These are phyloP conservation scores for Tuber aestivum DNA, from an alignment of 495 filamentous ascomycete species.

Conservation along the genomic window DNA sequence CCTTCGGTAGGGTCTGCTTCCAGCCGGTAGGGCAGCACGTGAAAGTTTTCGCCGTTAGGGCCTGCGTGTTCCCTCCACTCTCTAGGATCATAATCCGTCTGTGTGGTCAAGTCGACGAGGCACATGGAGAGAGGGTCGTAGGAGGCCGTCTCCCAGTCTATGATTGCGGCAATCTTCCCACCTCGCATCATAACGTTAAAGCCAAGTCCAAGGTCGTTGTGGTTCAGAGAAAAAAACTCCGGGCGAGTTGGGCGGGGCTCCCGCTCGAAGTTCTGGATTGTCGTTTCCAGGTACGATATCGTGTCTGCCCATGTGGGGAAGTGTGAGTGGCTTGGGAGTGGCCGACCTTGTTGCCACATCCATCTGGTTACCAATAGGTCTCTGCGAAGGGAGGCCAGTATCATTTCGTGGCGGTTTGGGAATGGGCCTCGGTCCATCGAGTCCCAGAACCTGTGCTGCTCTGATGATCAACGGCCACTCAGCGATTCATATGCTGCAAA, in stretches of 20 bases:
- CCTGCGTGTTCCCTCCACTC: neutral
- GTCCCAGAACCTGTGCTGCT: neutral
- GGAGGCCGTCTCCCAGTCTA: conserved; percentile 22
- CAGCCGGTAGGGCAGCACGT: neutral
- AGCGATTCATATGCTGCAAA: neutral
- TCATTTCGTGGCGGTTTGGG: neutral
- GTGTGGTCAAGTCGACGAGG: neutral
- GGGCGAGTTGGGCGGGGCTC: neutral
- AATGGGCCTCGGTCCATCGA: neutral
- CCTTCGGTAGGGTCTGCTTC: neutral
- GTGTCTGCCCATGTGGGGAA: neutral
- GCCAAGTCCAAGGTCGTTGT: conserved; percentile 13
- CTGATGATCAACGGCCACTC: neutral
- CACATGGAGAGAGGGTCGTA: neutral
- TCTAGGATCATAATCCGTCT: neutral
- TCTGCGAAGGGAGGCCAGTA: neutral
- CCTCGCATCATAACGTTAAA: conserved; percentile 9
- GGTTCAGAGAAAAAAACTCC: conserved; percentile 2
- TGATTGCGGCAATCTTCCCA: conserved; percentile 13
- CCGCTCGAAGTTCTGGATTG: neutral
- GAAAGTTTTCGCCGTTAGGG: neutral
- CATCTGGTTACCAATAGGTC: neutral
- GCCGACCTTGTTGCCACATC: rapidly evolving
- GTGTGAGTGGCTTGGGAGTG: neutral
- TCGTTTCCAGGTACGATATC: neutral